Percentiles rank a stretch among this genome's conserved stretches.
phyloP scores from a whole-genome alignment of 2,329 filamentous ascomycete species.

The Zymoseptoria ardabiliae region DNA sequence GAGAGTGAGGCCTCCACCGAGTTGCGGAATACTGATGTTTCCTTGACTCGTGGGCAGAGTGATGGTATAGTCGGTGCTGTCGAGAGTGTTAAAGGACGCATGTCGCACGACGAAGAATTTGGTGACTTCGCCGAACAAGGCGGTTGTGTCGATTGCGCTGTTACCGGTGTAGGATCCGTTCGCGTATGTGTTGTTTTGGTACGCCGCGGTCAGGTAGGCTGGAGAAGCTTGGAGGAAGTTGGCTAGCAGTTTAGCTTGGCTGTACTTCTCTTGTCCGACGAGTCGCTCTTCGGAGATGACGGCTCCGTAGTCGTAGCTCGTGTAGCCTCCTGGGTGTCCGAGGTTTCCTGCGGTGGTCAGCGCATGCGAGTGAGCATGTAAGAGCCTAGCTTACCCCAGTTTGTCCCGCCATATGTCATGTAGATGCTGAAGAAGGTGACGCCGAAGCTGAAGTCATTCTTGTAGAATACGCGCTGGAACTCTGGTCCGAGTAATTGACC shows the following conservation, averaged over 20 bases:
- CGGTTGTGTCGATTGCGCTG: constrained; percentile 51
- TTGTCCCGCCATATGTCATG: constrained; percentile 74
- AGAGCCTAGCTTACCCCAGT: constrained; percentile 50
- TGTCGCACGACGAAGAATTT: constrained; percentile 62
- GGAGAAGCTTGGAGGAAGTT: constrained; percentile 69
- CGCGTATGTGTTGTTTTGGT: constrained; percentile 41
- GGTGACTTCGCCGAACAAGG: constrained; percentile 47
- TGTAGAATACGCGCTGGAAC: constrained; percentile 72
- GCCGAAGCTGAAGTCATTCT: constrained; percentile 42
- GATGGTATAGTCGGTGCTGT: constrained; percentile 55
- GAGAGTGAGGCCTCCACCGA: constrained; percentile 50
- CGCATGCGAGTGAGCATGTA: not conserved
- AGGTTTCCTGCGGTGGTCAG: constrained; percentile 47
- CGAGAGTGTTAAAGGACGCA: constrained; percentile 53
- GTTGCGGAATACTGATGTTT: constrained; percentile 51
- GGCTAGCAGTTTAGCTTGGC: constrained; percentile 67
- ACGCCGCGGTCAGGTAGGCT: constrained; percentile 56
- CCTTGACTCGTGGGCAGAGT: constrained; percentile 54
- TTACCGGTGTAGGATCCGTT: constrained; percentile 48
- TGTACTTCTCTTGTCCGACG: constrained; percentile 67
- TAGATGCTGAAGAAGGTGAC: constrained; percentile 65
- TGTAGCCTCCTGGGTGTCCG: constrained; percentile 56
- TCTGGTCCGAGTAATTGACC: constrained; percentile 60
- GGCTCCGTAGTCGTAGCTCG: constrained; percentile 54
- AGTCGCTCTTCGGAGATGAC: constrained; percentile 63